Evolutionary conservation across 2,329 filamentous ascomycete species (phyloP).

Genomic region (Arthrobotrys sinensis): DNA sequence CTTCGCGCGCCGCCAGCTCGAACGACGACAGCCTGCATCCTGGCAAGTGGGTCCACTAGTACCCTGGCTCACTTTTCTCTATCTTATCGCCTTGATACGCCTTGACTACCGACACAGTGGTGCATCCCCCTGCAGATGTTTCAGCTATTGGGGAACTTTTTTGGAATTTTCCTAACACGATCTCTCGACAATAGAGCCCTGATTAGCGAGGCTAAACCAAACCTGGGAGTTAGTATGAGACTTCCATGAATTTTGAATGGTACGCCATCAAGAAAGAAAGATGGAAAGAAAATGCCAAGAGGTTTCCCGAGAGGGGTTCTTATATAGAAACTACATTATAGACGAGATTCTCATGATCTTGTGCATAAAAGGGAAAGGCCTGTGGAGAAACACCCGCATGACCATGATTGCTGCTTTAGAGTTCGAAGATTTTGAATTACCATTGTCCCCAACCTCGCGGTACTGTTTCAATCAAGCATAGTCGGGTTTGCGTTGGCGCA

Average conservation of each 20-base stretch:
- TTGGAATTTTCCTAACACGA: slow-evolving; percentile 15
- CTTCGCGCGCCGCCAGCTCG: not conserved
- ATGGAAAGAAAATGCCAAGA: slow-evolving; percentile 42
- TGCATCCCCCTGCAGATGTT: slow-evolving; percentile 43
- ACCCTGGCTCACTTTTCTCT: slow-evolving; percentile 17
- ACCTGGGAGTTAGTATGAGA: slow-evolving; percentile 30
- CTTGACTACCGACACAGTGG: slow-evolving; percentile 31
- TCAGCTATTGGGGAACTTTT: slow-evolving; percentile 34
- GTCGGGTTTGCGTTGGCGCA: slow-evolving; percentile 26
- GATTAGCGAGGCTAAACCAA: slow-evolving; percentile 8
- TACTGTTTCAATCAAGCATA: not conserved
- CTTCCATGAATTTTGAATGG: not conserved
- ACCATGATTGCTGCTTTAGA: slow-evolving; percentile 33
- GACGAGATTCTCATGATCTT: slow-evolving; percentile 29
- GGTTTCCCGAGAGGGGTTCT: slow-evolving; percentile 23
- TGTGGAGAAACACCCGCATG: slow-evolving; percentile 25
- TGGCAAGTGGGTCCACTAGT: slow-evolving; percentile 26
- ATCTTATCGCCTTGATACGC: slow-evolving; percentile 42
- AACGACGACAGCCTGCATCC: slow-evolving; percentile 14
- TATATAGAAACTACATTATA: slow-evolving; percentile 27
- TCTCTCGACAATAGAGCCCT: slow-evolving; percentile 8
- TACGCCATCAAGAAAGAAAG: slow-evolving; percentile 8
- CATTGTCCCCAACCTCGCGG: slow-evolving; percentile 9
- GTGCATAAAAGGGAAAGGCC: slow-evolving; percentile 19
- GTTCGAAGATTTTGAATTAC: slow-evolving; percentile 12